Base-by-base conservation (phyloP, 163 green algal species). In the Chlamydomonas reinhardtii region DNA sequence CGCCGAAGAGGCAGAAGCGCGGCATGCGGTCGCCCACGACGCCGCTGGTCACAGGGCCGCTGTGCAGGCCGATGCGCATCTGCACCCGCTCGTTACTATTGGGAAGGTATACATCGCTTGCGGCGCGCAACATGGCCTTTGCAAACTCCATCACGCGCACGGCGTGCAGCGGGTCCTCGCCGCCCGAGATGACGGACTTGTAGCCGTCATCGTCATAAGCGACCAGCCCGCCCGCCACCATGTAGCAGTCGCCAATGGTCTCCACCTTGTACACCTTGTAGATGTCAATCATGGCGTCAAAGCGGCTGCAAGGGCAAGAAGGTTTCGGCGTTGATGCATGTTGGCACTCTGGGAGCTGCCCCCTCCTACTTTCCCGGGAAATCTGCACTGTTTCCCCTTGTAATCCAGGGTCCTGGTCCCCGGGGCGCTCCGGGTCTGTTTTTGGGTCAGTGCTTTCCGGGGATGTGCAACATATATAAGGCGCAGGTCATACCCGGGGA, bases 221-320 rank as follows among this genome's bases (percentile, higher is more conserved):
- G 34, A 87, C 70, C 59, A 87, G 59, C 4, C 81, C 81, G 35
- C 81, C 81, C 15, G 81, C 81, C 56, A 87, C 81, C 81, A 82
- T 82, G 81, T 82, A 87, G n/a, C 71, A 87, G 73, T 65, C 39
- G 73, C 43, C 73, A 8, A 78, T 78, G 34, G 48, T 56, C 48
- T 56, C 48, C 48, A 56, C 76, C 76, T 66, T 68, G 37, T 61
- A 56, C 8, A 68, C 37, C 24, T 80, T 75, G 70, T 89, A 82
- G 20, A 79, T 73, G 43, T 84, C 73, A 15, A 83, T 71, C 43
- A 89, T 64, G 31, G 59, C 16, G 54, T 89, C 83, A n/a, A 83
- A 83, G 25, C 64, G 71, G 48, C 48, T 56, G 48, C 48, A 14
- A 14, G 48, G 11, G 48, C n/a, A n/a, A n/a, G 48, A 1, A 56